Percentiles rank a stretch among this genome's conserved stretches.
phyloP scores from a whole-genome alignment of 208 protist genomes.

The Strigomonas culicis region DNA sequence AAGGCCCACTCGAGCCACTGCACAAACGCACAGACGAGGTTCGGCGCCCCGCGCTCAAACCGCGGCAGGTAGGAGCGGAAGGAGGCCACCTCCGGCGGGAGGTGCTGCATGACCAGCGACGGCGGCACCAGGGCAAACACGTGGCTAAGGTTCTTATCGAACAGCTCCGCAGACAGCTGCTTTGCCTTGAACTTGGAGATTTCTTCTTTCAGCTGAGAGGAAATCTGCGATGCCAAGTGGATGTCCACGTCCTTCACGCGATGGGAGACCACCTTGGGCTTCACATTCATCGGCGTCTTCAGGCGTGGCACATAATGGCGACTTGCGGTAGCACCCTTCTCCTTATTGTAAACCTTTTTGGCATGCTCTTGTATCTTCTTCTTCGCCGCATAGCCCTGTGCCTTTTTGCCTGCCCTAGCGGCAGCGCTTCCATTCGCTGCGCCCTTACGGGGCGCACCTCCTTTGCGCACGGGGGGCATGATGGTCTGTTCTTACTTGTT shows the following conservation, averaged over 20 bases:
- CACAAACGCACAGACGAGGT: conserved; percentile 53
- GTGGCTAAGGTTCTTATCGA: conserved; percentile 50
- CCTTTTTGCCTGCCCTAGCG: too few relatives aligned
- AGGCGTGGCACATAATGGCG: neutral
- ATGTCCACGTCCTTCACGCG: conserved; percentile 70
- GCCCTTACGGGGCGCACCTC: too few relatives aligned
- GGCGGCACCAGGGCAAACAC: conserved; percentile 76
- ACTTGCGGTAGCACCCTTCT: neutral
- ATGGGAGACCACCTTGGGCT: conserved; percentile 14
- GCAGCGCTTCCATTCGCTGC: too few relatives aligned
- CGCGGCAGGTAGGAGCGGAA: conserved; percentile 71
- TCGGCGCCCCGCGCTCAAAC: conserved; percentile 59
- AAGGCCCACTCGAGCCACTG: conserved; percentile 85
- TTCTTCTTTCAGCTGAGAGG: conserved; percentile 60
- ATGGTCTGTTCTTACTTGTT: too few relatives aligned
- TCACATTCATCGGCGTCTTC: too few relatives aligned
- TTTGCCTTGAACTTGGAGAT: conserved; percentile 59
- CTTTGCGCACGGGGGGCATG: too few relatives aligned
- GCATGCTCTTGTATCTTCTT: neutral
- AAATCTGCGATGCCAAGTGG: conserved; percentile 72
- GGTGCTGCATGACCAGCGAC: conserved; percentile 72
- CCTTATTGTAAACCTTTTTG: neutral
- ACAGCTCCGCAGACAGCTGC: conserved; percentile 33
- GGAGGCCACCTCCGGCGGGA: conserved; percentile 50
- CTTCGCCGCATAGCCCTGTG: too few relatives aligned